Percentiles rank a stretch among this genome's conserved stretches.
Evolutionary conservation across 805 yeast genomes (phyloP).

Genomic region (Candida parachauliodes): DNA sequence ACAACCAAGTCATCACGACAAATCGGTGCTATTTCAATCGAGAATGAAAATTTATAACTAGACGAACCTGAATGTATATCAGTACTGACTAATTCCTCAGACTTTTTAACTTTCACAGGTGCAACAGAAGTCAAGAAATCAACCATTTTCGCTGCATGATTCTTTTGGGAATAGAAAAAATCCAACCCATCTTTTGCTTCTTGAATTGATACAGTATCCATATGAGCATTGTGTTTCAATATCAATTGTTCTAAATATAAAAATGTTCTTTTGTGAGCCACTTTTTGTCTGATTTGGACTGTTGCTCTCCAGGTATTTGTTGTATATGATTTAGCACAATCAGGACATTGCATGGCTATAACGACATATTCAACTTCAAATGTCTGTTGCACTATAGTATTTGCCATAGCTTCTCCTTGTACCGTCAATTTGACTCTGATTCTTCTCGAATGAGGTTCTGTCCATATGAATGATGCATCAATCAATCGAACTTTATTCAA

Average conservation of each 20-base stretch:
- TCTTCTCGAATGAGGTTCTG: conserved; percentile 98
- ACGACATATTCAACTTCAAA: conserved; percentile 94
- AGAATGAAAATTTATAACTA: conserved; percentile 83
- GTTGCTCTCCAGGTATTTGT: conserved; percentile 98
- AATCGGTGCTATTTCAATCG: conserved; percentile 92
- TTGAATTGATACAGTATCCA: conserved; percentile 88
- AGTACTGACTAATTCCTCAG: conserved; percentile 86
- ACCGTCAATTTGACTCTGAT: conserved; percentile 87
- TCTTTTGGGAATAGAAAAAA: conserved; percentile 82
- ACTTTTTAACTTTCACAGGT: conserved; percentile 77
- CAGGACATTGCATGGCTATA: conserved; percentile 95
- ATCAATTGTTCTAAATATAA: conserved; percentile 93
- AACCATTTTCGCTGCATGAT: conserved; percentile 91
- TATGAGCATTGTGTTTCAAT: conserved; percentile 87
- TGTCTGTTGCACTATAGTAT: conserved; percentile 88
- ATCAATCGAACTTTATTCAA: conserved; percentile 78
- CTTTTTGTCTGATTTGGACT: conserved; percentile 97
- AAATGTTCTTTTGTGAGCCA: conserved; percentile 93
- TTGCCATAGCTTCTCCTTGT: conserved; percentile 93
- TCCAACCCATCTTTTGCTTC: conserved; percentile 94
- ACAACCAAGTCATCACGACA: conserved; percentile 96
- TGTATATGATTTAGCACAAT: conserved; percentile 96
- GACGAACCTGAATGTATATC: conserved; percentile 91
- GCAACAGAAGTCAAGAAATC: conserved; percentile 83
- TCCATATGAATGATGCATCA: conserved; percentile 96